Evolutionary conservation across 2,329 filamentous ascomycete genomes (phyloP), one percentile per base, ranked within the genome.

Genomic region (Sclerotinia glacialis): DNA sequence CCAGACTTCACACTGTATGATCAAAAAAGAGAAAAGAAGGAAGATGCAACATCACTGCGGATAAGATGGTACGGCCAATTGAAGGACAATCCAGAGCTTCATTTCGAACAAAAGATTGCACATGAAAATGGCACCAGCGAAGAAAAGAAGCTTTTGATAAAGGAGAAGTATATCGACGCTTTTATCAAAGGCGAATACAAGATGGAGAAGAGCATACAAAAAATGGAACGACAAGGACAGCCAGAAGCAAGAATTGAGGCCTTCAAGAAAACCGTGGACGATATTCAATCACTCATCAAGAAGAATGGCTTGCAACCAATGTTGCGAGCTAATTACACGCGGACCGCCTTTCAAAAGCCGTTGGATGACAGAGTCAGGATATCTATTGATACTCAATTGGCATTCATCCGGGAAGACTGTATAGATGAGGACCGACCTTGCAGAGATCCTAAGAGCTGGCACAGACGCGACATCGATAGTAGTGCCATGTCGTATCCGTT

Each of bases 281-380:
- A 89, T 68, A 91, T 98, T 50, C 92, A 97, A 76, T 81, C 83
- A 0, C 94, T 96, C 73, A 87, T 97, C 76, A 85, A 86, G 74
- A 84, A 90, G 58, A 86, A 91, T 74, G 85, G 90, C 65, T 82
- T 99, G 21, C 87, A 94, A 76, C 95, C 95, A 6, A 85, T 97
- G 42, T 78, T 99, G 64, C 88, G 95, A 61, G 95, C 95, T 69
- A 97, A 96, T 79, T 98, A 98, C 77, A 91, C 89, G 49, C 90
- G 95, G 69, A 96, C 93, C 0, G 95, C 95, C 0, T 99, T 98
- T 81, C 95, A 99, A 78, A 97, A 97, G 71, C 95, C 95, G 7
- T 87, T 91, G 18, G 93, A 99, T 76, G 88, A 96, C 77, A 89
- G 91, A 26, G 89, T 99, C 56, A 88, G 95, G 65, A 91, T 99